A percentile compares a stretch with the other conserved stretches of the same genome.
Conservation (phyloP, 768 basidiomycete genomes). For the Tricholoma bakamatsutake region DNA sequence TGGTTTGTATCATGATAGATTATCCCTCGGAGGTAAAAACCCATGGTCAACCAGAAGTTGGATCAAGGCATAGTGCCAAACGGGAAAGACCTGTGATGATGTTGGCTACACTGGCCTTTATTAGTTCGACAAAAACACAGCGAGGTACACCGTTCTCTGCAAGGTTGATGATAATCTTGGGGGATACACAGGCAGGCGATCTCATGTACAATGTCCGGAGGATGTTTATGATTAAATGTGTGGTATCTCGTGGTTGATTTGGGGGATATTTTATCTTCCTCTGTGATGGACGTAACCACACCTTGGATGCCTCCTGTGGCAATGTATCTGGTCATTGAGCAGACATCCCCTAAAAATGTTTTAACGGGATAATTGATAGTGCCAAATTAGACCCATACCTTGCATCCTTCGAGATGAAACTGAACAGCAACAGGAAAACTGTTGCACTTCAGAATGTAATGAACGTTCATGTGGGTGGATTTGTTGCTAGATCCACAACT, state of each 20-base stretch:
- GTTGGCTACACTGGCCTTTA: constrained; percentile 28
- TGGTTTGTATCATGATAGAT: no score
- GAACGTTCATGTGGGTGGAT: constrained; percentile 28
- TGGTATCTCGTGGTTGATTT: constrained; percentile 26
- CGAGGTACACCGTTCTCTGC: constrained; percentile 56
- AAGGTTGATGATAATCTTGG: constrained; percentile 58
- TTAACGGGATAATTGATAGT: background rate
- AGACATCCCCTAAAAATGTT: constrained; percentile 27
- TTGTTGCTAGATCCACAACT: constrained; percentile 45
- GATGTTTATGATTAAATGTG: constrained; percentile 46
- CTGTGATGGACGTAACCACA: constrained; percentile 37
- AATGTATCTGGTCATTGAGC: constrained; percentile 10
- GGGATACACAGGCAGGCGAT: constrained; percentile 40
- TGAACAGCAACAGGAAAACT: constrained; percentile 44
- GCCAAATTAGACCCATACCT: constrained; percentile 24
- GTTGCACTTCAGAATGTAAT: constrained; percentile 29
- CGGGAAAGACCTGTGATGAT: constrained; percentile 34
- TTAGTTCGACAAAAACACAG: constrained; percentile 31
- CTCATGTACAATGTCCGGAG: constrained; percentile 43
- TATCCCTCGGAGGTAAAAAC: no score
- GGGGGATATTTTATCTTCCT: constrained; percentile 39
- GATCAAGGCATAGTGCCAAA: no score
- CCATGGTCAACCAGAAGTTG: no score
- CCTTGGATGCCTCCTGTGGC: constrained; percentile 16
- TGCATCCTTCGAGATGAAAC: constrained; percentile 41